Evolutionary conservation across 371 early-diverging fungal species (phyloP).

Genomic region (Mucor saturninus): DNA sequence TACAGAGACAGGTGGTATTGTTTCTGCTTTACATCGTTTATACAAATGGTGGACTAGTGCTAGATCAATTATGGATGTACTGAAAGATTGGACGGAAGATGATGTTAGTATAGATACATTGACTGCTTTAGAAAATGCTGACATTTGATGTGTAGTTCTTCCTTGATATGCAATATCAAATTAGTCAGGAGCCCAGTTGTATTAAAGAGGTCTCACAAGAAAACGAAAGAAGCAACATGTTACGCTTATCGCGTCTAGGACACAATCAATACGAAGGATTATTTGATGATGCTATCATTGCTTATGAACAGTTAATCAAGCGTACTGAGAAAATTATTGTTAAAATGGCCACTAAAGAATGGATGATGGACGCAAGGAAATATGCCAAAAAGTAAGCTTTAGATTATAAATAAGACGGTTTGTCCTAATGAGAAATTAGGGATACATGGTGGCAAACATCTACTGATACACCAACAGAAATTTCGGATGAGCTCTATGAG

Average conservation of each 20-base stretch:
- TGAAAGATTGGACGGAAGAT: constrained; percentile 64
- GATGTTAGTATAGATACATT: constrained; percentile 39
- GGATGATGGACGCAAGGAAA: constrained; percentile 56
- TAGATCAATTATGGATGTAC: constrained; percentile 36
- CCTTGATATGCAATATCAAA: constrained; percentile 57
- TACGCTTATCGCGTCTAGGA: constrained; percentile 10
- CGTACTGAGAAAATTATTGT: constrained; percentile 60
- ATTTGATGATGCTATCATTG: constrained; percentile 31
- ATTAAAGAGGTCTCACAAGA: neutral
- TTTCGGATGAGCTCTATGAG: constrained; percentile 67
- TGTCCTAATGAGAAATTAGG: constrained; percentile 7
- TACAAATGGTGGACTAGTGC: constrained; percentile 61
- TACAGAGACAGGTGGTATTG: constrained; percentile 36
- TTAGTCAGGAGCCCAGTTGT: constrained; percentile 28
- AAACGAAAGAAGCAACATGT: constrained; percentile 21
- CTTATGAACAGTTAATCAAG: constrained; percentile 39
- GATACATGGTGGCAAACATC: constrained; percentile 41
- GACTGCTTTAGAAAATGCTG: neutral
- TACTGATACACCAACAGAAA: constrained; percentile 28
- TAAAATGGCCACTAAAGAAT: constrained; percentile 62
- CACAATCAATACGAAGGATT: constrained; percentile 14
- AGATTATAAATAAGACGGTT: neutral
- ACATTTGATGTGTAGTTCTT: constrained; percentile 46
- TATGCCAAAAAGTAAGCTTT: constrained; percentile 63
- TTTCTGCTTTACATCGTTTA: constrained; percentile 50